Evolutionary conservation across 306 rosid species (phyloP), one percentile per base, ranked within the genome.

Genomic region (Boehmeria nivea): DNA sequence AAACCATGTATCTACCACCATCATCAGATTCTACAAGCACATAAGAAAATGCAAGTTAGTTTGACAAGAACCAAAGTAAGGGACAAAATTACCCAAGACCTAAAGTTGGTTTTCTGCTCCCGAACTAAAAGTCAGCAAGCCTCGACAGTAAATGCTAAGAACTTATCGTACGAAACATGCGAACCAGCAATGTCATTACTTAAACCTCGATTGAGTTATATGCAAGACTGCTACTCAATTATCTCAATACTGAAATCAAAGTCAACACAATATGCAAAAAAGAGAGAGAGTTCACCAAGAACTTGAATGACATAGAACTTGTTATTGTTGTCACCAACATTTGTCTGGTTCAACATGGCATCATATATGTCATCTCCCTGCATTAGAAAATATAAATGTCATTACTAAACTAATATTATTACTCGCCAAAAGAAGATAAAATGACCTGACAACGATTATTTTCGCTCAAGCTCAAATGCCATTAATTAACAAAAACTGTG

Each of bases 331-430:
- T 67, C 61, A 16, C 81, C 65, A 53, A 91, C 83, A 74, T 87
- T 85, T 34, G 99, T 87, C 76, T 87, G 96, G 78, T 87, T 91
- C 77, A 87, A 67, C 83, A 85, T 81, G 63, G 95, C 96, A 73
- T 91, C 99, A 43, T 83, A 87, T 53, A 91, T 69, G n/a, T 82
- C 95, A 64, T 64, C 81, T 23, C 77, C 96, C 96, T 85, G 57
- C 79, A 77, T 21, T 15, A 28, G 42, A 54, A 43, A n/a, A n/a
- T n/a, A n/a, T n/a, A n/a, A n/a, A n/a, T n/a, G n/a, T n/a, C n/a
- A n/a, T n/a, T n/a, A n/a, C n/a, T n/a, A n/a, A n/a, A n/a, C n/a
- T n/a, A n/a, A n/a, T n/a, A 54, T 51, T 26, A 3, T 31, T 31
- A 31, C 5, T 10, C 36, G 9, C 36, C 8, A 10, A 31, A 4